Conservation (phyloP, 2,329 filamentous ascomycete genomes). For the Beauveria bassiana region DNA sequence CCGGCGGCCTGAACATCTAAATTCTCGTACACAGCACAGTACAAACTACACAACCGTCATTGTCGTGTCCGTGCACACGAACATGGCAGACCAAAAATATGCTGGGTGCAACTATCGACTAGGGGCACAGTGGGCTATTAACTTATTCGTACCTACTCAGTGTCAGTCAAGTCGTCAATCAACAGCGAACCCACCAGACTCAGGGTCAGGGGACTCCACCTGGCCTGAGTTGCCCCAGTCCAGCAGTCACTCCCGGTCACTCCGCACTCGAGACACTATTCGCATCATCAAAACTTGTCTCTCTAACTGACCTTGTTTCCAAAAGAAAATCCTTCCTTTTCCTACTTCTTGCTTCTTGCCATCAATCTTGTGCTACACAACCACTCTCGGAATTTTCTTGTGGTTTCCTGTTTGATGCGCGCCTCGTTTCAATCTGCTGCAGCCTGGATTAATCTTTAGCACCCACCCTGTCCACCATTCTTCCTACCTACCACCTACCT, state of each 20-base stretch:
- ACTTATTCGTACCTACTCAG: too few relatives aligned
- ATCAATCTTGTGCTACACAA: background rate
- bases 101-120: background rate
- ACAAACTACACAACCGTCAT: background rate
- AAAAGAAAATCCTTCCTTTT: background rate
- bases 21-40: background rate
- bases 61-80: background rate
- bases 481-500: too few relatives aligned
- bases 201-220: slow-evolving; percentile 11
- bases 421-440: background rate
- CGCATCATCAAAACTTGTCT: slow-evolving; percentile 18
- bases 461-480: background rate
- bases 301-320: slow-evolving; percentile 5
- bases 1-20: background rate
- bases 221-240: background rate
- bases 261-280: slow-evolving; percentile 26
- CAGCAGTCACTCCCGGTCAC: slow-evolving; percentile 16
- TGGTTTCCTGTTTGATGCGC: background rate
- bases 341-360: background rate
- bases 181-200: background rate
- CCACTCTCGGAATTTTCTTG: background rate
- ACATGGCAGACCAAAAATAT: background rate
- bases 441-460: background rate
- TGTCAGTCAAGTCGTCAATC: background rate
- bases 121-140: background rate